A percentile compares a stretch with the other conserved stretches of the same genome.
These are phyloP conservation scores for Lactuca sativa DNA, from an alignment of 129 eudicot species.

Conservation along the genomic window DNA sequence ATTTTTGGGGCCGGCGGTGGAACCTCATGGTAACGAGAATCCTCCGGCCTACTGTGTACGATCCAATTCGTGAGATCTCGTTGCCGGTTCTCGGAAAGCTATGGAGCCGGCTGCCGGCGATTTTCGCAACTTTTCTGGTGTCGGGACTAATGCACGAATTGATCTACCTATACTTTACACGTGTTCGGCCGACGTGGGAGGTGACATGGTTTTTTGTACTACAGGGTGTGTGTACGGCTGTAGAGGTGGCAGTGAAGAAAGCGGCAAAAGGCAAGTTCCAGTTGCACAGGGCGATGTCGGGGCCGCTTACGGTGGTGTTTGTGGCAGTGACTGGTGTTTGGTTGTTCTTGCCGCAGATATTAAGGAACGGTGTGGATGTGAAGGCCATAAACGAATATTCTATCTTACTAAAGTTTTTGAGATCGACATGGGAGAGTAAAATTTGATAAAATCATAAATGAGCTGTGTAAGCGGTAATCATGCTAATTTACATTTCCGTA, in stretches of 20 bases:
- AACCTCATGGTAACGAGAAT: constrained; percentile 58
- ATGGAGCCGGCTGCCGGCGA: constrained; percentile 28
- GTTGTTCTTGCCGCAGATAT: constrained; percentile 61
- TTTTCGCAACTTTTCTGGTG: constrained; percentile 48
- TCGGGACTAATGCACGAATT: constrained; percentile 73
- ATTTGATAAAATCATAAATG: neutral
- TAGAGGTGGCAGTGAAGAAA: constrained; percentile 49
- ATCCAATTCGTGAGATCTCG: constrained; percentile 30
- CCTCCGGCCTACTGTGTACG: constrained; percentile 52
- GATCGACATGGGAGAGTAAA: constrained; percentile 16
- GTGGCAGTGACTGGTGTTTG: constrained; percentile 57
- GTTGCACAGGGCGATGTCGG: constrained; percentile 46
- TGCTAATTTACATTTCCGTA: neutral
- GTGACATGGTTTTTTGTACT: constrained; percentile 66
- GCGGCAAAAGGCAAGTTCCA: constrained; percentile 32
- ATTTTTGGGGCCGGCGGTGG: constrained; percentile 84
- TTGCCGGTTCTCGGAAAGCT: constrained; percentile 23
- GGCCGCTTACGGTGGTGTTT: constrained; percentile 52
- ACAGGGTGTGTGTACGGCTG: constrained; percentile 55
- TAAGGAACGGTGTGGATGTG: constrained; percentile 43
- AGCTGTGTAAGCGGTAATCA: neutral
- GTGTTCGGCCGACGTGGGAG: constrained; percentile 63
- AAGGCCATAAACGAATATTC: constrained; percentile 47
- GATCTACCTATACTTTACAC: constrained; percentile 43
- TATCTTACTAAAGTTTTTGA: constrained; percentile 14